Evolutionary conservation across 345 rosid species (phyloP).

Genomic region (Conringia planisiliqua): DNA sequence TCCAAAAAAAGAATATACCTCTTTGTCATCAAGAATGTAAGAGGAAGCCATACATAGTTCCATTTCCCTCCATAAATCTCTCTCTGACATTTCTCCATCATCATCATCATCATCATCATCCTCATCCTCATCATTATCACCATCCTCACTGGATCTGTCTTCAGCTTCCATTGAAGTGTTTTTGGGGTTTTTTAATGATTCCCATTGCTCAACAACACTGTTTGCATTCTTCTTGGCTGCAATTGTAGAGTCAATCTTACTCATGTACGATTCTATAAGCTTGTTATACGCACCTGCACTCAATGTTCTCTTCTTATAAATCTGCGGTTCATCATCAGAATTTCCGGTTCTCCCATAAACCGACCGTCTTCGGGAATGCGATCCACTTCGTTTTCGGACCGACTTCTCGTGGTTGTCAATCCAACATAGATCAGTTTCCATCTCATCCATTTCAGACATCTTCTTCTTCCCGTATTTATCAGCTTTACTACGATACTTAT

Average conservation of each 20-base stretch:
- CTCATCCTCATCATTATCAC: constrained; percentile 49
- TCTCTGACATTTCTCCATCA: constrained; percentile 51
- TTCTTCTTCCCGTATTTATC: constrained; percentile 21
- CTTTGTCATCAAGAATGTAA: constrained; percentile 66
- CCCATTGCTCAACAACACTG: constrained; percentile 62
- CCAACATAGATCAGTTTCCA: constrained; percentile 43
- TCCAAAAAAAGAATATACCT: constrained; percentile 38
- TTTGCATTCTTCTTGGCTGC: constrained; percentile 42
- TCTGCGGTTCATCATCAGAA: constrained; percentile 40
- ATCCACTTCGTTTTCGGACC: background rate
- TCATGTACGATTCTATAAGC: constrained; percentile 70
- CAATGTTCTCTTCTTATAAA: constrained; percentile 43
- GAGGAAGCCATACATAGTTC: constrained; percentile 68
- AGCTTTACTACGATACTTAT: constrained; percentile 32
- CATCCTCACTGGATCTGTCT: constrained; percentile 18
- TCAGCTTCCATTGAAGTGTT: constrained; percentile 31
- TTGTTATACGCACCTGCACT: constrained; percentile 71
- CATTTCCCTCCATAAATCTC: constrained; percentile 87
- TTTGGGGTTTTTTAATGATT: constrained; percentile 48
- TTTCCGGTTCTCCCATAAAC: constrained; percentile 13
- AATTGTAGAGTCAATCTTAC: constrained; percentile 57
- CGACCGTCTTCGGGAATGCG: constrained; percentile 1
- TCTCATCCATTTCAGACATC: constrained; percentile 37
- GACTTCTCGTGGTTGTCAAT: constrained; percentile 32
- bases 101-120: constrained; percentile 49